Evolutionary conservation across 2,329 filamentous ascomycete genomes (phyloP).

Genomic region (Hymenoscyphus linearis): DNA sequence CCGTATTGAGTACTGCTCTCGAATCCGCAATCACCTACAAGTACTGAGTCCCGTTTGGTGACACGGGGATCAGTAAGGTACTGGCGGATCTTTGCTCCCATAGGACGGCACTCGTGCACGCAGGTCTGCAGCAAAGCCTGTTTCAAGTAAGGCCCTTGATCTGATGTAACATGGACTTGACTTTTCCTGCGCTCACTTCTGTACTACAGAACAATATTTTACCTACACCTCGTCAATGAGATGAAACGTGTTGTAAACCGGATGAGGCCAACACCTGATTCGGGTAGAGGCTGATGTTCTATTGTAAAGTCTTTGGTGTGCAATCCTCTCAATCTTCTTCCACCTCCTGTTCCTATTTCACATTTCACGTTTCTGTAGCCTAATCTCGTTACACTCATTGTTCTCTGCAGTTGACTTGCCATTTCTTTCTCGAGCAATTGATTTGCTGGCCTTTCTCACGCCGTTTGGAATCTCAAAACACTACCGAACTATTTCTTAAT

Average conservation of each 20-base stretch:
- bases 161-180: background rate
- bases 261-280: background rate
- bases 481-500: background rate
- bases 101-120: too few species aligned
- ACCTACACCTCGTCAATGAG: background rate
- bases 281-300: background rate
- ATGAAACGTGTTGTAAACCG: constrained; percentile 6
- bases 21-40: too few species aligned
- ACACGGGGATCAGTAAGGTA: too few species aligned
- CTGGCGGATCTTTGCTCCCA: too few species aligned
- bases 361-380: background rate
- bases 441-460: constrained; percentile 1
- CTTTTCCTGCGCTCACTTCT: too few species aligned
- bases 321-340: background rate
- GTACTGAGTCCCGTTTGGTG: too few species aligned
- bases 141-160: background rate
- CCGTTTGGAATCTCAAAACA: background rate
- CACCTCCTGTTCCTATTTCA: background rate
- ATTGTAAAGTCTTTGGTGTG: background rate
- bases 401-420: constrained; percentile 2
- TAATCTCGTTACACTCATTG: background rate
- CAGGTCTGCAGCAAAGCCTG: background rate
- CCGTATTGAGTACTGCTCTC: too few species aligned
- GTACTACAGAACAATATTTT: too few species aligned
- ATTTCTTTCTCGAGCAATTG: constrained; percentile 7